Conservation (phyloP, 73 alveolate genomes). For the Paraurostyla sp. region DNA sequence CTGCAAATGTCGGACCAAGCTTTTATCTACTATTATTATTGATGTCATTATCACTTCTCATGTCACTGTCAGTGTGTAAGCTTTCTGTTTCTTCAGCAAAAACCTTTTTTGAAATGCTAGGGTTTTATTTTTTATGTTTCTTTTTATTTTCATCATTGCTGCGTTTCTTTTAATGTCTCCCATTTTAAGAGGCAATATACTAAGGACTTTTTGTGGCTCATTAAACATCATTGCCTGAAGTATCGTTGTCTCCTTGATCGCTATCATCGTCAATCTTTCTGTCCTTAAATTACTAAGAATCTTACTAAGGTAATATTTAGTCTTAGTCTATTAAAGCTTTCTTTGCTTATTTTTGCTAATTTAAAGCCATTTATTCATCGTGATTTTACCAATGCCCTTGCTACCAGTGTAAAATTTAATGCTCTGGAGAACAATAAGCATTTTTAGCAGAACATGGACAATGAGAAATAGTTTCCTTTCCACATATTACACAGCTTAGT, state of each 20-base stretch:
- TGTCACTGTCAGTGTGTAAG: not conserved
- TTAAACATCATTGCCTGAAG: not conserved
- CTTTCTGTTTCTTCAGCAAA: constrained; percentile 15
- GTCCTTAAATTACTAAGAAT: not conserved
- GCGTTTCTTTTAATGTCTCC: not conserved
- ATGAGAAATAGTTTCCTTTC: not conserved
- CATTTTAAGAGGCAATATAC: not conserved
- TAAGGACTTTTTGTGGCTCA: too few species aligned
- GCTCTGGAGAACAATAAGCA: constrained; percentile 52
- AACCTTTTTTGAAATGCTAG: not conserved
- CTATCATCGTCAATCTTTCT: not conserved
- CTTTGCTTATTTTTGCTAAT: not conserved
- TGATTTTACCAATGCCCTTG: constrained; percentile 47
- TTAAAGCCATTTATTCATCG: constrained; percentile 18
- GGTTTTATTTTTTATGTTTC: not conserved
- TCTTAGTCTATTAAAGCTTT: not conserved
- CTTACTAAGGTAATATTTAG: constrained; percentile 4
- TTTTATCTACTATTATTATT: not conserved
- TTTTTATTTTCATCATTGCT: not conserved
- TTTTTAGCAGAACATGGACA: constrained; percentile 28
- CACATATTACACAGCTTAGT: constrained; percentile 18
- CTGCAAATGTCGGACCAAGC: not conserved
- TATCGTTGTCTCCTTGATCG: not conserved
- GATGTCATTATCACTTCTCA: not conserved
- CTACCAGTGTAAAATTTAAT: constrained; percentile 33